A percentile compares a stretch with the other conserved stretches of the same genome.
These are phyloP conservation scores for Neophaeococcomyces mojaviensis DNA, from an alignment of 2,329 filamentous ascomycete species.

Conservation along the genomic window DNA sequence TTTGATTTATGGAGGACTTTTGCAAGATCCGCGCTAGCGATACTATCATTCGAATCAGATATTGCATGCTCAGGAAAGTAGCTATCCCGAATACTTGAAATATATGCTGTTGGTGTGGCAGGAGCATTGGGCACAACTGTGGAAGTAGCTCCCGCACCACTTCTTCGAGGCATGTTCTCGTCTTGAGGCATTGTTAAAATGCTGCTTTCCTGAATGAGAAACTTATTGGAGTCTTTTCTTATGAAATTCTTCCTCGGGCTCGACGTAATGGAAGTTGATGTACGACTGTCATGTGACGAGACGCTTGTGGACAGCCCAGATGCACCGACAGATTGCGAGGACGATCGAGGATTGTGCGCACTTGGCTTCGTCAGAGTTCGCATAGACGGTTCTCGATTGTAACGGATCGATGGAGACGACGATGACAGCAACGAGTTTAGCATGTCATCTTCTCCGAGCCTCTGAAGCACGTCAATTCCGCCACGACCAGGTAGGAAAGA, in stretches of 20 bases:
- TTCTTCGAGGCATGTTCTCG: slow-evolving; percentile 38
- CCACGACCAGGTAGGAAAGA: slow-evolving; percentile 44
- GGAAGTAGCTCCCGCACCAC: slow-evolving; percentile 44
- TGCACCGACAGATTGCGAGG: neutral
- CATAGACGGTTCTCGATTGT: slow-evolving; percentile 25
- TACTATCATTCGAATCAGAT: slow-evolving; percentile 31
- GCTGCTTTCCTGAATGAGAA: slow-evolving; percentile 37
- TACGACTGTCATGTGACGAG: slow-evolving; percentile 36
- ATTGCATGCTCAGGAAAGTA: slow-evolving; percentile 20
- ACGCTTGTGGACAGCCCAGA: slow-evolving; percentile 32
- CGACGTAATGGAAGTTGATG: slow-evolving; percentile 3
- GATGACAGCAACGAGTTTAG: slow-evolving; percentile 27
- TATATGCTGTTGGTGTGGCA: slow-evolving; percentile 47
- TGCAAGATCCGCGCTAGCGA: slow-evolving; percentile 50
- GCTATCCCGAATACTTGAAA: slow-evolving; percentile 28
- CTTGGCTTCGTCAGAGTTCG: neutral
- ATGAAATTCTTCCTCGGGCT: slow-evolving; percentile 3
- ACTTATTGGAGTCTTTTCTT: slow-evolving; percentile 4
- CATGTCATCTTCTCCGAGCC: slow-evolving; percentile 8
- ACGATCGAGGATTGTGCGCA: neutral
- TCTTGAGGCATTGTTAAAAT: slow-evolving; percentile 36
- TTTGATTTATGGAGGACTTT: slow-evolving; percentile 47
- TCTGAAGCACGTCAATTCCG: slow-evolving; percentile 12
- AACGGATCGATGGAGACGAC: slow-evolving; percentile 38
- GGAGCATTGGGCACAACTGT: slow-evolving; percentile 42